Conservation (phyloP, 768 basidiomycete species). For the Sarcodon sp. region DNA sequence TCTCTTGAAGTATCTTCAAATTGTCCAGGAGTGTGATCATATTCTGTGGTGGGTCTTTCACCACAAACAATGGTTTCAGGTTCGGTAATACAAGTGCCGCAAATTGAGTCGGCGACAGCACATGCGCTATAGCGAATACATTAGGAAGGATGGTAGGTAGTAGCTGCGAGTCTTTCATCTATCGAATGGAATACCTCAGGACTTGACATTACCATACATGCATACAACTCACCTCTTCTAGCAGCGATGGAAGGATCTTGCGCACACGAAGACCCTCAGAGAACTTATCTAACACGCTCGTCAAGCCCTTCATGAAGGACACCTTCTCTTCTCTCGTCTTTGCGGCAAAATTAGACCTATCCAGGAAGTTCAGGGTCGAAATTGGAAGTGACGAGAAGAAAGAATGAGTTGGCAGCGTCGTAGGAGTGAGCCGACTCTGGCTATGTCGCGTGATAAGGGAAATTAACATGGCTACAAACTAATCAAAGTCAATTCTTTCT, state of each 20-base stretch:
- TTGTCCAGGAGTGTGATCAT: constrained; percentile 93
- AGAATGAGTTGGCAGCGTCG: constrained; percentile 67
- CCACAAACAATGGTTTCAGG: constrained; percentile 76
- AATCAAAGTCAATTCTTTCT: constrained; percentile 1
- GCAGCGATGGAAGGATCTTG: constrained; percentile 82
- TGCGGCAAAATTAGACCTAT: constrained; percentile 88
- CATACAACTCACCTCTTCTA: constrained; percentile 72
- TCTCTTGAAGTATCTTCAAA: constrained; percentile 72
- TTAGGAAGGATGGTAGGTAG: constrained; percentile 94
- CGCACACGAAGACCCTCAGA: constrained; percentile 76
- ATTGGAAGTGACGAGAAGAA: constrained; percentile 96
- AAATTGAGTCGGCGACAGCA: constrained; percentile 72
- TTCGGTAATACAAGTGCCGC: constrained; percentile 70
- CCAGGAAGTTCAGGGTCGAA: constrained; percentile 91
- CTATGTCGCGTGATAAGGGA: constrained; percentile 75
- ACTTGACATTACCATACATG: not conserved
- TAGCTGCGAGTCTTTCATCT: constrained; percentile 92
- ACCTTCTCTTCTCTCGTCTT: constrained; percentile 95
- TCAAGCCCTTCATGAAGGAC: constrained; percentile 87
- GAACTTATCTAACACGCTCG: constrained; percentile 70
- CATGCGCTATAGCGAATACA: constrained; percentile 79
- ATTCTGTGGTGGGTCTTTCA: constrained; percentile 95
- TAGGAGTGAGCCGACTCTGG: constrained; percentile 60
- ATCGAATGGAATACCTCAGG: not conserved
- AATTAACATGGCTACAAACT: constrained; percentile 52